A percentile compares a stretch with the other conserved stretches of the same genome.
These are phyloP conservation scores for Fusarium metavorans DNA, from an alignment of 2,329 filamentous ascomycete species.

Conservation along the genomic window DNA sequence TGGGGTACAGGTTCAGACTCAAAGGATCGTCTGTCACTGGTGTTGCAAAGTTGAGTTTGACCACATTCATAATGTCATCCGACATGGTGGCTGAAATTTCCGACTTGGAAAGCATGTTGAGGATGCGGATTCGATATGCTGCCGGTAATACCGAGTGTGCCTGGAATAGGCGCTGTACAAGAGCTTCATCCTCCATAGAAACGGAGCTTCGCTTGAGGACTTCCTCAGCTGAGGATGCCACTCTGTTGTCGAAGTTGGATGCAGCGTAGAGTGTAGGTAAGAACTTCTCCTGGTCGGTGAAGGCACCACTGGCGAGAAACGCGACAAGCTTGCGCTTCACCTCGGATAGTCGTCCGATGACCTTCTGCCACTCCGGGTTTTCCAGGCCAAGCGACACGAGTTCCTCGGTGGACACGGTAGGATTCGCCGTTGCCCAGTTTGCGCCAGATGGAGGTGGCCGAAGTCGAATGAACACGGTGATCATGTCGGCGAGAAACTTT, in stretches of 20 bases:
- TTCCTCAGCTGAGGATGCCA: conserved; percentile 89
- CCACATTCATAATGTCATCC: conserved; percentile 74
- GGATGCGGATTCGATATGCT: conserved; percentile 80
- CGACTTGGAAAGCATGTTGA: conserved; percentile 83
- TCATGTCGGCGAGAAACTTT: conserved; percentile 77
- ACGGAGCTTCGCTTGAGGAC: conserved; percentile 84
- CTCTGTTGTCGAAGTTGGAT: conserved; percentile 82
- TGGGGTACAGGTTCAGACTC: conserved; percentile 46
- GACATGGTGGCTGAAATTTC: conserved; percentile 77
- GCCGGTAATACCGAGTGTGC: conserved; percentile 81
- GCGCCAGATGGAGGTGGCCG: conserved; percentile 46
- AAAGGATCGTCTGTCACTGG: conserved; percentile 13
- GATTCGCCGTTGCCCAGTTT: conserved; percentile 49
- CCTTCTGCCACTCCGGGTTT: conserved; percentile 73
- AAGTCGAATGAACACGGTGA: conserved; percentile 77
- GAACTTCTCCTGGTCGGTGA: conserved; percentile 85
- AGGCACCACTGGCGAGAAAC: conserved; percentile 86
- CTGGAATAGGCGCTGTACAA: conserved; percentile 76
- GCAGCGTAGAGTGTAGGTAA: conserved; percentile 86
- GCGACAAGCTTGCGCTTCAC: conserved; percentile 70
- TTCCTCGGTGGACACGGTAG: conserved; percentile 48
- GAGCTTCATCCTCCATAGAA: conserved; percentile 75
- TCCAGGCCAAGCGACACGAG: conserved; percentile 48
- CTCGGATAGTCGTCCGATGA: conserved; percentile 54
- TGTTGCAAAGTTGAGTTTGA: conserved; percentile 72